Conservation (phyloP, 2,329 filamentous ascomycete genomes). For the Diaporthe vaccinii region DNA sequence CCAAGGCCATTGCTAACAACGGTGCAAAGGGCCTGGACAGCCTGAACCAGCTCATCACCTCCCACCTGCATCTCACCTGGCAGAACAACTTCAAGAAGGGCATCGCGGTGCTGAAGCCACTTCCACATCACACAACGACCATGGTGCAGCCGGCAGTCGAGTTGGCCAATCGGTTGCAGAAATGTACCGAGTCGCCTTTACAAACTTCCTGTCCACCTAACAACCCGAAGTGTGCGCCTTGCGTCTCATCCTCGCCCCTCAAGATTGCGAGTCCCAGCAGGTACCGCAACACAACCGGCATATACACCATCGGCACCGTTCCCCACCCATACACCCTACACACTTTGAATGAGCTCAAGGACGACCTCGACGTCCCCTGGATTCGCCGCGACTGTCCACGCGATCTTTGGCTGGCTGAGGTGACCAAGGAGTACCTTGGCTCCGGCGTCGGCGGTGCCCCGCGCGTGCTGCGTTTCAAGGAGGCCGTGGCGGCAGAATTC, state of each 20-base stretch:
- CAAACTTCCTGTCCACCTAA: constrained; percentile 89
- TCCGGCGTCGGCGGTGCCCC: constrained; percentile 72
- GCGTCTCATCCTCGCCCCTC: constrained; percentile 74
- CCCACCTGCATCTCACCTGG: constrained; percentile 88
- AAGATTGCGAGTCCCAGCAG: constrained; percentile 74
- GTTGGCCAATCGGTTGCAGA: constrained; percentile 80
- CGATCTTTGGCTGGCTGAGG: constrained; percentile 81
- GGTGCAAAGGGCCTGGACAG: constrained; percentile 72
- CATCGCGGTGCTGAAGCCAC: constrained; percentile 85
- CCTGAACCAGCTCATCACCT: constrained; percentile 83
- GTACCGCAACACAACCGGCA: constrained; percentile 78
- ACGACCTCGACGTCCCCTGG: constrained; percentile 72
- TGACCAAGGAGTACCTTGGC: constrained; percentile 79
- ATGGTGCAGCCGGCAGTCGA: constrained; percentile 78
- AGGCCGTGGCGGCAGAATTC: constrained; percentile 79
- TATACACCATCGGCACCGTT: constrained; percentile 88
- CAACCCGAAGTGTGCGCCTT: constrained; percentile 78
- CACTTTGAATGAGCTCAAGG: constrained; percentile 73
- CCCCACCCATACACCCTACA: constrained; percentile 92
- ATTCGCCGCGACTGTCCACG: constrained; percentile 78
- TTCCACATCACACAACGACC: constrained; percentile 79
- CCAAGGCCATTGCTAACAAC: constrained; percentile 69
- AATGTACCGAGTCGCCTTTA: constrained; percentile 81
- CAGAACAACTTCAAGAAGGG: constrained; percentile 83
- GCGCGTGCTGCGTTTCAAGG: constrained; percentile 83